Conservation (phyloP, 805 yeast genomes). For the Zygosaccharomyces pseudorouxii region DNA sequence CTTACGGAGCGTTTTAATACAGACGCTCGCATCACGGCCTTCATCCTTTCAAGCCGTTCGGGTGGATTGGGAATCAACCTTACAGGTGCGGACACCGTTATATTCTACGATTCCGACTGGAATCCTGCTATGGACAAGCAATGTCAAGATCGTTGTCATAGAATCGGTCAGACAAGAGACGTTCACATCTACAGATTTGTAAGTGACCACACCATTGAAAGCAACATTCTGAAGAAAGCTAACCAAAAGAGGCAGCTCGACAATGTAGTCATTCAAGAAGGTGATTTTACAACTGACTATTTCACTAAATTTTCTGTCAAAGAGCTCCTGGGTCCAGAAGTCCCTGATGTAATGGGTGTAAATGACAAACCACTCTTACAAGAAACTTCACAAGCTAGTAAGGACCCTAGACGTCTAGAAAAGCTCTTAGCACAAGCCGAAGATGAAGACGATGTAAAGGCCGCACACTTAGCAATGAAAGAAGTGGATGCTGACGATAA, state of each 20-base stretch:
- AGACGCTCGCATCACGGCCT: constrained; percentile 81
- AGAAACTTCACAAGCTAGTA: constrained; percentile 32
- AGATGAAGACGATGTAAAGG: constrained; percentile 85
- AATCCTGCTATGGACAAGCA: constrained; percentile 99
- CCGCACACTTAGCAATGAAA: constrained; percentile 83
- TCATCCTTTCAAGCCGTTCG: constrained; percentile 89
- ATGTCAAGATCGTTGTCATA: constrained; percentile 98
- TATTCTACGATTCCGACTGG: constrained; percentile 98
- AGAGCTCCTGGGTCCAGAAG: constrained; percentile 66
- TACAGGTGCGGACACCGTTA: constrained; percentile 98
- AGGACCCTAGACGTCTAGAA: constrained; percentile 43
- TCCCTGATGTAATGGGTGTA: constrained; percentile 27
- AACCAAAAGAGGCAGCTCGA: constrained; percentile 92
- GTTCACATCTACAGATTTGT: constrained; percentile 96
- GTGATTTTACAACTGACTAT: constrained; percentile 96
- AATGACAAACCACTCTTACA: constrained; percentile 39
- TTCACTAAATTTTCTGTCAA: constrained; percentile 81
- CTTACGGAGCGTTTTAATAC: constrained; percentile 88
- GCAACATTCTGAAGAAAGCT: constrained; percentile 88
- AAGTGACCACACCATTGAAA: constrained; percentile 92
- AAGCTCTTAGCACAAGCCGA: constrained; percentile 84
- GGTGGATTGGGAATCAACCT: constrained; percentile 97
- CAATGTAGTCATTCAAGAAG: constrained; percentile 93
- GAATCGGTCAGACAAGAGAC: constrained; percentile 97
- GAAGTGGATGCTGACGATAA: constrained; percentile 81